Conservation (phyloP, 2,329 filamentous ascomycete species). For the Pseudocercospora macadamiae region DNA sequence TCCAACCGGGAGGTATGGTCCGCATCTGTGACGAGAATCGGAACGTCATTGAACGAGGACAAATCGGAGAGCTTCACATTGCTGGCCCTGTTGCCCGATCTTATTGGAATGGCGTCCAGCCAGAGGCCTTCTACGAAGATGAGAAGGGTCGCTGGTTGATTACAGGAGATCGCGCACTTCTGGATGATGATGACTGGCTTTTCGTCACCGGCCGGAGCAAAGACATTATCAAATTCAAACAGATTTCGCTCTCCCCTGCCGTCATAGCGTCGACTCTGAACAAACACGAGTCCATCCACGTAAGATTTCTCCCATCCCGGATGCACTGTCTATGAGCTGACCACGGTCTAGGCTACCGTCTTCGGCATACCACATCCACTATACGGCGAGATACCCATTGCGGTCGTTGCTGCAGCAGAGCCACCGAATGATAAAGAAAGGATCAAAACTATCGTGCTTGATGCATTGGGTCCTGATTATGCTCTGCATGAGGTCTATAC, state of each 20-base stretch:
- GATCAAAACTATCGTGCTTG: constrained; percentile 3
- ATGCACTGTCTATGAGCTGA: neutral
- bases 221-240: constrained; percentile 18
- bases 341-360: constrained; percentile 4
- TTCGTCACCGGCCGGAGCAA: constrained; percentile 22
- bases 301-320: neutral
- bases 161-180: constrained; percentile 23
- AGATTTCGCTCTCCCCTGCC: constrained; percentile 2
- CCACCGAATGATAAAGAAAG: neutral
- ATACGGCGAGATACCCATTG: constrained; percentile 11
- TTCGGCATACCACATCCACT: constrained; percentile 8
- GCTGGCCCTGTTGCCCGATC: neutral
- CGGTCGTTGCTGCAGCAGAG: neutral
- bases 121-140: constrained; percentile 10
- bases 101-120: constrained; percentile 9
- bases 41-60: constrained; percentile 2
- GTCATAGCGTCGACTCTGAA: constrained; percentile 8
- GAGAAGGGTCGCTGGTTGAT: constrained; percentile 19
- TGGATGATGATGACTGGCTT: constrained; percentile 12
- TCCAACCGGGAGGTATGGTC: neutral
- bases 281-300: neutral
- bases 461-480: constrained; percentile 7
- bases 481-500: constrained; percentile 7
- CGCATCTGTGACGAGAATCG: constrained; percentile 5
- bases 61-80: constrained; percentile 11